phyloP scores from a whole-genome alignment of 129 eudicot species.

The Centella asiatica region DNA sequence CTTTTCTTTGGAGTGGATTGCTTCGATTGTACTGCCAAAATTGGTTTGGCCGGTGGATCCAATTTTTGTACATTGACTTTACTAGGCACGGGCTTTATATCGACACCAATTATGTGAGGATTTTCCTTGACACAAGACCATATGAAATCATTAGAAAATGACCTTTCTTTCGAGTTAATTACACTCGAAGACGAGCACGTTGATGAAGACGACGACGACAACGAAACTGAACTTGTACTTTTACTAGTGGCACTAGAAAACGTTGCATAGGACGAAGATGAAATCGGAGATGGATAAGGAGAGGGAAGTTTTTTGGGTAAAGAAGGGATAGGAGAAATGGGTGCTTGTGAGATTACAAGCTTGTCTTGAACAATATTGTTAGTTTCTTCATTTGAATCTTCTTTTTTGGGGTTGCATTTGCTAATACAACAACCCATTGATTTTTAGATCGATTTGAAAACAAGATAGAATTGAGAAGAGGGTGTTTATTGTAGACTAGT shows the following conservation, averaged over 20 bases:
- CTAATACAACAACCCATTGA: conserved; percentile 80
- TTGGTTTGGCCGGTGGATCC: not conserved
- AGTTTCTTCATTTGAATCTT: not conserved
- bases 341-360: conserved; percentile 59
- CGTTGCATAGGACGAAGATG: conserved; percentile 32
- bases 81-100: not conserved
- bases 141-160: conserved; percentile 51
- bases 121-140: conserved; percentile 48
- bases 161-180: conserved; percentile 26
- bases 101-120: conserved; percentile 31
- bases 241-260: conserved; percentile 20
- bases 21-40: conserved; percentile 5
- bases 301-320: conserved; percentile 6
- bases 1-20: conserved; percentile 34
- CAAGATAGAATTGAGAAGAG: not conserved
- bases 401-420: conserved; percentile 51
- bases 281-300: conserved; percentile 30
- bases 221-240: conserved; percentile 1
- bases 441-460: not conserved
- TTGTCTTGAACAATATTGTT: conserved; percentile 42
- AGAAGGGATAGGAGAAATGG: not conserved
- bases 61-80: conserved; percentile 2
- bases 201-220: conserved; percentile 26
- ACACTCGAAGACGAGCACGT: conserved; percentile 36
- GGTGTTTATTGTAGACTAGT: not conserved